A percentile compares a stretch with the other conserved stretches of the same genome.
Evolutionary conservation across 1,284 basidiomycete genomes (phyloP).

Genomic region (Puccinia horiana): DNA sequence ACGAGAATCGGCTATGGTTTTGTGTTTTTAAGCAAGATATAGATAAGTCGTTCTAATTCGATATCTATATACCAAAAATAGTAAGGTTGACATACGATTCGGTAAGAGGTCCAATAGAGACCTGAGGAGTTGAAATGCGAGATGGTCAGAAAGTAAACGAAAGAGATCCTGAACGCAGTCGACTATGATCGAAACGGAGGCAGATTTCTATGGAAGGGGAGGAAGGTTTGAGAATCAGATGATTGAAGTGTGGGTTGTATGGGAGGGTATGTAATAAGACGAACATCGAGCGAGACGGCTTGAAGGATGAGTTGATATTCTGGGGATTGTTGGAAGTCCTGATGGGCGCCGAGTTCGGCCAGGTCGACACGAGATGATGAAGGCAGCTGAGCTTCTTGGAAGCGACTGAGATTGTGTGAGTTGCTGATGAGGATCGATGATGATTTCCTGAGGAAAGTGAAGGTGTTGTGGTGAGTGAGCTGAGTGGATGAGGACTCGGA

Average conservation of each 20-base stretch:
- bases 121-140: slow-evolving; percentile 15
- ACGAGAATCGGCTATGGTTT: slow-evolving; percentile 15
- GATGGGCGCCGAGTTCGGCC: background rate
- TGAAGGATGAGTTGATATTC: background rate
- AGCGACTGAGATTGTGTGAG: background rate
- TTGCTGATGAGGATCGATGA: background rate
- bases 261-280: background rate
- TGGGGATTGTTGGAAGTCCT: background rate
- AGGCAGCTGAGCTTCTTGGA: background rate
- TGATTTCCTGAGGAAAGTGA: background rate
- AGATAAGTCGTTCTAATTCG: background rate
- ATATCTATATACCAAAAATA: too few relatives aligned
- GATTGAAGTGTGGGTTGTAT: background rate
- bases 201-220: background rate
- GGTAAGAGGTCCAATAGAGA: slow-evolving; percentile 17
- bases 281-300: background rate
- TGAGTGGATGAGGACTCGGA: too few relatives aligned
- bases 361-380: background rate
- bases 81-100: slow-evolving; percentile 7
- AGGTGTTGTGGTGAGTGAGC: background rate
- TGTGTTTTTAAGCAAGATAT: background rate
- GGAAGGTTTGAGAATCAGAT: too few relatives aligned
- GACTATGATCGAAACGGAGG: slow-evolving; percentile 6
- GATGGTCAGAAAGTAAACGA: background rate
- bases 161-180: slow-evolving; percentile 23